A percentile compares a stretch with the other conserved stretches of the same genome.
Conservation (phyloP, 1,139 yeast species). For the Wickerhamomyces sp. region DNA sequence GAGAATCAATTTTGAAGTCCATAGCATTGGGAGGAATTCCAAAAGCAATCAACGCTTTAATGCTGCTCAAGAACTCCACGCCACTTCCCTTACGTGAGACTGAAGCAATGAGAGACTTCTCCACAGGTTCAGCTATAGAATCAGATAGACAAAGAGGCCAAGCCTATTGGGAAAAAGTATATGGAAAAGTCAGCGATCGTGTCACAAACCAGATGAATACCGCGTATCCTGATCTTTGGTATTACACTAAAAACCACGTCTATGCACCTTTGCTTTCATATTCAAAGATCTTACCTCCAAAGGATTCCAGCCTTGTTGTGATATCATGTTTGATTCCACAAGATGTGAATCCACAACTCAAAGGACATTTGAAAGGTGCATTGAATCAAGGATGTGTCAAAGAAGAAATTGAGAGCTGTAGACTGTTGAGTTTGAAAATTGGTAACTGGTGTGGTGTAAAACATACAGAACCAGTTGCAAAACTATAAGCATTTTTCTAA, state of each 20-base stretch:
- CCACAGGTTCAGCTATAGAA: conserved; percentile 18
- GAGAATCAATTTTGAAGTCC: conserved; percentile 75
- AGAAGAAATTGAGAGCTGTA: conserved; percentile 56
- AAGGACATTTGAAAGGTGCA: conserved; percentile 88
- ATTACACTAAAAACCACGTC: conserved; percentile 64
- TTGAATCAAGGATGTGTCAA: conserved; percentile 67
- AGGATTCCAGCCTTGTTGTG: conserved; percentile 73
- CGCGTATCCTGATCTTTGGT: conserved; percentile 85
- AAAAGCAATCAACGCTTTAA: conserved; percentile 74
- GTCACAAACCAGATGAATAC: conserved; percentile 62
- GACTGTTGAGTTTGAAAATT: conserved; percentile 60
- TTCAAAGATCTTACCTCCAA: conserved; percentile 55
- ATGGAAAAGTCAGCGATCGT: conserved; percentile 66
- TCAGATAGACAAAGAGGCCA: conserved; percentile 41
- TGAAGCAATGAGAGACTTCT: conserved; percentile 21
- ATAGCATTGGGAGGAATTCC: conserved; percentile 83
- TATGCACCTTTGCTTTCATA: conserved; percentile 75
- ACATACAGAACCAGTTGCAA: conserved; percentile 43
- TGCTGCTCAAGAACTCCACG: conserved; percentile 57
- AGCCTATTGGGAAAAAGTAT: conserved; percentile 70
- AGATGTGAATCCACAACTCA: conserved; percentile 90
- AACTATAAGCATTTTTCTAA: conserved; percentile 2
- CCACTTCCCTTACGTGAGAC: conserved; percentile 43
- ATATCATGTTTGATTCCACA: conserved; percentile 84
- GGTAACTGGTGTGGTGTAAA: conserved; percentile 71